Percentiles rank a stretch among this genome's conserved stretches.
These are phyloP conservation scores for Brasenia schreberi DNA, from an alignment of 164 flowering plant species.

Conservation along the genomic window DNA sequence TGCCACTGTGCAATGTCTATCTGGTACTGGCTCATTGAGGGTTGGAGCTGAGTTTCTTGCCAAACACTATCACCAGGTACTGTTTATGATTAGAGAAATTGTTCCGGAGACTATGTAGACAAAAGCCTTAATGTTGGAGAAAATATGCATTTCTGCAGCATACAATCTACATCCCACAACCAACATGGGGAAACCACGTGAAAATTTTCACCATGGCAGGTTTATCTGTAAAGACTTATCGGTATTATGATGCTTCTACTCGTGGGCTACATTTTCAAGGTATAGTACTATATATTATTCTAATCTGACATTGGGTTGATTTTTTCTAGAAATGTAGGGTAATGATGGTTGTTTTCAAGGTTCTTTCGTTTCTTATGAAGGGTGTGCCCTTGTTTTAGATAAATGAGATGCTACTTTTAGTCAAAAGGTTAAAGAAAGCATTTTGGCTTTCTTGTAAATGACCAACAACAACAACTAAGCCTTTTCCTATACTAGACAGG, in stretches of 20 bases:
- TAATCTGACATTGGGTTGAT: neutral
- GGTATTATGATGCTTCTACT: conserved; percentile 88
- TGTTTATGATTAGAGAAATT: neutral
- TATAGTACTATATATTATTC: conserved; percentile 8
- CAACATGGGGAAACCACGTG: conserved; percentile 99
- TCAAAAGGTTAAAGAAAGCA: too few relatives aligned
- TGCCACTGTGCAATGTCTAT: conserved; percentile 81
- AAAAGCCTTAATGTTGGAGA: neutral
- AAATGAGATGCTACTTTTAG: too few relatives aligned
- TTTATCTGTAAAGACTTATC: conserved; percentile 71
- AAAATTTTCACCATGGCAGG: conserved; percentile 82
- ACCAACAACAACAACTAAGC: too few relatives aligned
- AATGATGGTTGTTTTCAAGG: neutral
- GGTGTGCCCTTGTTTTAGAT: too few relatives aligned
- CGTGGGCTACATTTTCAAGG: conserved; percentile 90
- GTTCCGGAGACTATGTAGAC: neutral
- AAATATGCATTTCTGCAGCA: conserved; percentile 28
- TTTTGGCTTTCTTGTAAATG: too few relatives aligned
- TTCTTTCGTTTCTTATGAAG: too few relatives aligned
- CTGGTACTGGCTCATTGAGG: conserved; percentile 95
- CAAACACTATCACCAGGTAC: conserved; percentile 70
- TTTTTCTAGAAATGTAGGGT: neutral
- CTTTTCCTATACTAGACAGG: too few relatives aligned
- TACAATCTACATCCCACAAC: conserved; percentile 71
- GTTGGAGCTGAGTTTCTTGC: conserved; percentile 96